These are phyloP conservation scores for Noccaea bulbosa DNA, from an alignment of 345 rosid species.

Conservation along the genomic window DNA sequence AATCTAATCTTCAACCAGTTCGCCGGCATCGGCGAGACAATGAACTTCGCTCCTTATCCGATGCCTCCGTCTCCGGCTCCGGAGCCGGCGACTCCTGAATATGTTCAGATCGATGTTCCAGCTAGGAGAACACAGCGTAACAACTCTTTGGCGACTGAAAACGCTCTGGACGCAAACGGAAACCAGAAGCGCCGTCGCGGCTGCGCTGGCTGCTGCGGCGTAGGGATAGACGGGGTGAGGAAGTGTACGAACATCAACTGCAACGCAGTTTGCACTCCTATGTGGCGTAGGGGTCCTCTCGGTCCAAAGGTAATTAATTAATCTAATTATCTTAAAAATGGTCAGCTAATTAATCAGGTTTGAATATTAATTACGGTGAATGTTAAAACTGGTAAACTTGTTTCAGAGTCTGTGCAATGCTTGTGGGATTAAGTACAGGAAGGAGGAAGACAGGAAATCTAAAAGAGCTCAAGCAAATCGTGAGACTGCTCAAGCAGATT, in stretches of 20 bases:
- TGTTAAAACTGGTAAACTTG: conserved; percentile 19
- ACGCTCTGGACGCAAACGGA: conserved; percentile 10
- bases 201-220: not conserved
- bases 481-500: no score
- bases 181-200: not conserved
- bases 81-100: conserved; percentile 10
- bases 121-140: conserved; percentile 30
- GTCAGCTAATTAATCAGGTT: conserved; percentile 1
- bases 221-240: not conserved
- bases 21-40: conserved; percentile 33
- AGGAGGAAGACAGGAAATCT: conserved; percentile 29
- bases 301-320: conserved; percentile 37
- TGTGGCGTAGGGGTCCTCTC: conserved; percentile 50
- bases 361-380: conserved; percentile 6
- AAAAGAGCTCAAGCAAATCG: not conserved
- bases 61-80: not conserved
- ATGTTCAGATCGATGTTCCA: conserved; percentile 38
- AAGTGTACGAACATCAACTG: conserved; percentile 39
- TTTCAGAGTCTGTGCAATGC: conserved; percentile 43
- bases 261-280: conserved; percentile 33
- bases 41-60: conserved; percentile 24
- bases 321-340: not conserved
- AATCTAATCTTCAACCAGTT: conserved; percentile 14
- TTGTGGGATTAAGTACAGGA: conserved; percentile 45
- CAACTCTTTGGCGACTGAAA: not conserved